Percentiles rank a stretch among this genome's conserved stretches.
Conservation (phyloP, 768 basidiomycete genomes). For the Podaxis rugospora region DNA sequence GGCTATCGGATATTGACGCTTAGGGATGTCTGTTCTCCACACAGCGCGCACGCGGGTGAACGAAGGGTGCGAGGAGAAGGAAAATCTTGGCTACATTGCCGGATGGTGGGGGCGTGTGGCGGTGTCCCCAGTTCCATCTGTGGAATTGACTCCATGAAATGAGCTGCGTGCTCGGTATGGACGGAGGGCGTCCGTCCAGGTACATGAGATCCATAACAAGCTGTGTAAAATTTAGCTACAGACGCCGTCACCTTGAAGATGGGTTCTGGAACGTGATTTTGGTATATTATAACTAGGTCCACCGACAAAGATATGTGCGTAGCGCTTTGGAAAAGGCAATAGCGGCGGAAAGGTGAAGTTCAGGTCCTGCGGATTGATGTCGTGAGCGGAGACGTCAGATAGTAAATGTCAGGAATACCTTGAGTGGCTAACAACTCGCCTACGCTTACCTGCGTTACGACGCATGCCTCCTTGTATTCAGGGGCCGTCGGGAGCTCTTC, state of each 20-base stretch:
- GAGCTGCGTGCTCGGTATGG: background rate
- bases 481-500: constrained; percentile 55
- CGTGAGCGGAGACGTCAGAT: background rate
- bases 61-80: too few relatives aligned
- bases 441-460: constrained; percentile 83
- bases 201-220: constrained; percentile 77
- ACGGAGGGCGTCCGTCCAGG: constrained; percentile 48
- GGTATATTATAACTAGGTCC: constrained; percentile 91
- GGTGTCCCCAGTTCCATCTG: background rate
- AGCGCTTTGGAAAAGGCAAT: constrained; percentile 86
- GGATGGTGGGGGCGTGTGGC: too few relatives aligned
- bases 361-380: background rate
- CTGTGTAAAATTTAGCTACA: background rate
- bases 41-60: background rate
- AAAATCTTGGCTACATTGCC: background rate
- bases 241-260: constrained; percentile 56
- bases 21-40: background rate
- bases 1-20: background rate
- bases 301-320: constrained; percentile 87
- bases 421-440: background rate
- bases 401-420: background rate
- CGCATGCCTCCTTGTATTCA: constrained; percentile 81
- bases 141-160: background rate
- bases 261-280: constrained; percentile 63
- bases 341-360: background rate